Conservation (phyloP, 345 rosid genomes). For the Eucalyptus lansdowneana region DNA sequence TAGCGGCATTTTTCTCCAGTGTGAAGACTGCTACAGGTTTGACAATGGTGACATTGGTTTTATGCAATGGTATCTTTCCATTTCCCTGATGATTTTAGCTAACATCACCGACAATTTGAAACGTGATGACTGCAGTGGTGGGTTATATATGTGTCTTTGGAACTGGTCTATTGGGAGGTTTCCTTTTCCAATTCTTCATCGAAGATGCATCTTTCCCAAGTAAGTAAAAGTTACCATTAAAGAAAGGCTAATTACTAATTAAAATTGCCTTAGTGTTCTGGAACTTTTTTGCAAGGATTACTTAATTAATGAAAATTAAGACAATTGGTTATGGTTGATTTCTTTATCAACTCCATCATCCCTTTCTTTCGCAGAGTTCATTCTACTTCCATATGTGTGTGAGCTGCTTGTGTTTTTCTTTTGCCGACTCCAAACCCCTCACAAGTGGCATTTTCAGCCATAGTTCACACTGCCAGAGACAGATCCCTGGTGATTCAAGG, state of each 20-base stretch:
- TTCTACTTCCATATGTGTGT: neutral
- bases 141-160: slow-evolving; percentile 64
- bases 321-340: neutral
- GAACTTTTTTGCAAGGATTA: neutral
- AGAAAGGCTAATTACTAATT: neutral
- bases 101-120: neutral
- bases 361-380: neutral
- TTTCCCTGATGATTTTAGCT: neutral
- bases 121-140: slow-evolving; percentile 31
- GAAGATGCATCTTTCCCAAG: slow-evolving; percentile 65
- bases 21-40: slow-evolving; percentile 88
- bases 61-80: neutral
- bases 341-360: neutral
- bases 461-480: neutral
- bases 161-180: slow-evolving; percentile 70
- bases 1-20: slow-evolving; percentile 54
- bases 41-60: neutral
- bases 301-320: neutral
- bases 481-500: neutral
- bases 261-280: neutral
- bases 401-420: neutral
- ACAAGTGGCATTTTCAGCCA: neutral
- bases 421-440: neutral
- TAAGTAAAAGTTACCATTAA: slow-evolving; percentile 22
- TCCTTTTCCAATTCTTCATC: slow-evolving; percentile 49